Evolutionary conservation across 345 rosid species (phyloP).

Genomic region (Excoecaria agallocha): DNA sequence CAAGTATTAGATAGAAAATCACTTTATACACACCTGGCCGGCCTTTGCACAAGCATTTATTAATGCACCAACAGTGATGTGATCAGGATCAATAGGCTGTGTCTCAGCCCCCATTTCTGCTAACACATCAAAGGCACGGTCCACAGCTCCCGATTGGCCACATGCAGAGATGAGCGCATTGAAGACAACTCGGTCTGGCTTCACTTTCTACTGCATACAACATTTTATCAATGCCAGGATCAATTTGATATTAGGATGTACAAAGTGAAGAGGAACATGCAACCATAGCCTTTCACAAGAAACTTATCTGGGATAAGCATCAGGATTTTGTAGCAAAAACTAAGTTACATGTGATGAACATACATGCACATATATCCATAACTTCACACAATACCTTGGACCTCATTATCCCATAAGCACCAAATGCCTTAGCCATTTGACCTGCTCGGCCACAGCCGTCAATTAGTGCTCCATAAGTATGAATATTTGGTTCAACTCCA

Average conservation of each 20-base stretch:
- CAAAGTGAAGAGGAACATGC: conserved; percentile 13
- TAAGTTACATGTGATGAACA: background rate
- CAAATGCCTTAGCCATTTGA: conserved; percentile 96
- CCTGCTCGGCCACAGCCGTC: conserved; percentile 86
- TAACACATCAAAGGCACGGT: conserved; percentile 96
- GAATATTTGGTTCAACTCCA: conserved; percentile 87
- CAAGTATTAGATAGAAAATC: background rate
- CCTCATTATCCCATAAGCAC: conserved; percentile 97
- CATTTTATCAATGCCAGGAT: conserved; percentile 42
- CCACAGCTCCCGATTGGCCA: conserved; percentile 93
- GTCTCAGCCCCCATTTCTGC: conserved; percentile 86
- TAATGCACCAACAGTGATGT: conserved; percentile 81
- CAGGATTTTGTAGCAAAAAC: background rate
- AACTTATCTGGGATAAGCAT: conserved; percentile 8
- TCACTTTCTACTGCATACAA: conserved; percentile 89
- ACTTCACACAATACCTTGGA: conserved; percentile 69
- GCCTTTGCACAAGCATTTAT: conserved; percentile 85
- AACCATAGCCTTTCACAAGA: conserved; percentile 12
- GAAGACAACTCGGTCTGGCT: conserved; percentile 98
- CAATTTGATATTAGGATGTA: conserved; percentile 24
- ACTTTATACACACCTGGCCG: conserved; percentile 59
- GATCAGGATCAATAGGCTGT: conserved; percentile 95
- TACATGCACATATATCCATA: background rate
- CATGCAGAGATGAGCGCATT: conserved; percentile 97
- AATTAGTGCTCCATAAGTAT: conserved; percentile 91